Conservation (phyloP, 192 early-diverging fungal genomes). For the Coemansia biformis region DNA sequence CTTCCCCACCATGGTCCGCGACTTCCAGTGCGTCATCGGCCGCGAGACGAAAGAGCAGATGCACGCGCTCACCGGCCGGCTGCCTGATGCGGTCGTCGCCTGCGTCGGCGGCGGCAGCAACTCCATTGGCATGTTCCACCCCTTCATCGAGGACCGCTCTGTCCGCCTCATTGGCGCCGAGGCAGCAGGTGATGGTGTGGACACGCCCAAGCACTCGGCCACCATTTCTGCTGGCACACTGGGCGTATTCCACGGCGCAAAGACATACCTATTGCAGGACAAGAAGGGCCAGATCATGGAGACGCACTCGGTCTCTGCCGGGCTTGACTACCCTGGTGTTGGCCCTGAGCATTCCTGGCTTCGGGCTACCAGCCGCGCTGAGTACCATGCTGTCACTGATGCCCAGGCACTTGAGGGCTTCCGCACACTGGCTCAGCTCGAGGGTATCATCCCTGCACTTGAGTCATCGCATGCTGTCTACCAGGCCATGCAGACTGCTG, state of each 20-base stretch:
- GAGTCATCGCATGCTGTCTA: conserved; percentile 93
- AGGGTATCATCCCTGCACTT: conserved; percentile 93
- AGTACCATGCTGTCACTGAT: conserved; percentile 78
- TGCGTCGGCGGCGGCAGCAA: conserved; percentile 98
- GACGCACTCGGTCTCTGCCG: conserved; percentile 91
- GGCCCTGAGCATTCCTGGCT: conserved; percentile 95
- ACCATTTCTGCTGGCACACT: conserved; percentile 77
- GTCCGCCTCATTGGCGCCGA: conserved; percentile 91
- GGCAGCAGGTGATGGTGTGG: conserved; percentile 88
- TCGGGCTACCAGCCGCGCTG: conserved; percentile 77
- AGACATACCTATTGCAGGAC: conserved; percentile 92
- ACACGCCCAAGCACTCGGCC: conserved; percentile 85
- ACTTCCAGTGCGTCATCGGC: conserved; percentile 98
- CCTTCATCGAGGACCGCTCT: conserved; percentile 78
- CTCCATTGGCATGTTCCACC: conserved; percentile 96
- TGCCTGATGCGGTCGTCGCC: conserved; percentile 90
- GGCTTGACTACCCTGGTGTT: conserved; percentile 97
- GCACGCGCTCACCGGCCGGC: conserved; percentile 68
- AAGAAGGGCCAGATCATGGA: conserved; percentile 93
- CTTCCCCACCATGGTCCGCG: conserved; percentile 93
- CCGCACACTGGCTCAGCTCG: conserved; percentile 61
- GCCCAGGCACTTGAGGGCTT: conserved; percentile 82
- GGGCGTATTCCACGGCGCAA: conserved; percentile 96
- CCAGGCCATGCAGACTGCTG: conserved; percentile 71
- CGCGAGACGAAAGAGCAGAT: conserved; percentile 83